phyloP scores from a whole-genome alignment of 2,329 filamentous ascomycete species.

The Aureobasidium namibiae region DNA sequence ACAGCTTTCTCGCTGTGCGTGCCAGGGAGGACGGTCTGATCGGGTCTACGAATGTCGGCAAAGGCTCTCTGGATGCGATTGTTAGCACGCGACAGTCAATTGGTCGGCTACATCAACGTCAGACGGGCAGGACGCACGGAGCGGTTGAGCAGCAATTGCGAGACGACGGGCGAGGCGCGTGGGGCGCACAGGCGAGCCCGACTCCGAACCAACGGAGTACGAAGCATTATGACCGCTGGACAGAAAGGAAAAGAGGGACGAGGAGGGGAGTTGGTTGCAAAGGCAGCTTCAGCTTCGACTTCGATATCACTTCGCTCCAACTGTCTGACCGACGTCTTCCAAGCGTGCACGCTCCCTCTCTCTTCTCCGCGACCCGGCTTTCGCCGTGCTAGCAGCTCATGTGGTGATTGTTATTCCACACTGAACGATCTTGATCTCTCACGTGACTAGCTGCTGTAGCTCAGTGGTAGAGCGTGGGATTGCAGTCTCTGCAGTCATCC shows the following conservation, averaged over 20 bases:
- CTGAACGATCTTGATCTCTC: no score
- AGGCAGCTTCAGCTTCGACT: constrained; percentile 1
- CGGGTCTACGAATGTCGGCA: constrained; percentile 23
- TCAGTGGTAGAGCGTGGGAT: constrained; percentile 14
- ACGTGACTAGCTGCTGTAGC: constrained; percentile 11
- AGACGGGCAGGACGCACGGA: constrained; percentile 9
- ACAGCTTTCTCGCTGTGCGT: constrained; percentile 22
- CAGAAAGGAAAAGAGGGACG: constrained; percentile 6
- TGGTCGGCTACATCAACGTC: background rate
- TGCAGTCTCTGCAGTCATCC: constrained; percentile 11
- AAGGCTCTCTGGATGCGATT: constrained; percentile 21
- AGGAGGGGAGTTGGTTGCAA: background rate
- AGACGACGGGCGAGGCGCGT: background rate
- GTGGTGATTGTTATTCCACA: no score
- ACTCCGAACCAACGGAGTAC: constrained; percentile 16
- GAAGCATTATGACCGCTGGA: constrained; percentile 16
- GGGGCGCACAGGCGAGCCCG: constrained; percentile 12
- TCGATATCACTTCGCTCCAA: constrained; percentile 2
- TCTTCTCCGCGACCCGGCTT: background rate
- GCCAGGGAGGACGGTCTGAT: constrained; percentile 28
- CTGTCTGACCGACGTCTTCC: background rate
- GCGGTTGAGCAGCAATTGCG: constrained; percentile 16
- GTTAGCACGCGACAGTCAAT: constrained; percentile 6
- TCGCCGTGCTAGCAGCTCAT: background rate
- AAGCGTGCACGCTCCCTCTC: background rate